Base-by-base conservation (phyloP, 495 filamentous ascomycete genomes). In the Aspergillus coremiiformis region DNA sequence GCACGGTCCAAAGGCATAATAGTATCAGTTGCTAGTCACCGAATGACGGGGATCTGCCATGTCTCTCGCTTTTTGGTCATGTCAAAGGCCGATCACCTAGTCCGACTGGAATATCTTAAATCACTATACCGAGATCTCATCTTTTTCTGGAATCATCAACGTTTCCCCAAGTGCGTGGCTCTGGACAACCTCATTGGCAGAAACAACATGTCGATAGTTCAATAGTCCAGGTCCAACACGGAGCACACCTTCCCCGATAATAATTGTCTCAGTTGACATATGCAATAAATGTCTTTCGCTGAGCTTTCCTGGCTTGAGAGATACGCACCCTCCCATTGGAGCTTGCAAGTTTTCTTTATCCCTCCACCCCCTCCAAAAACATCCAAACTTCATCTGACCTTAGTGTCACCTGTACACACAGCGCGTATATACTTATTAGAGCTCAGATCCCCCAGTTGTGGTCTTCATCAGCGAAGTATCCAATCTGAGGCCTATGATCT, bases 311-410 rank as follows among this genome's bases (percentile, higher is more conserved):
- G 15, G 21, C 37, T 41, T 19, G 17, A 20, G 37, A 30, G n/a
- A n/a, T n/a, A n/a, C n/a, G n/a, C 33, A 15, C n/a, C 19, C 44
- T 47, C 44, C n/a, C 27, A 47, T 47, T 47, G 44, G 44, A 45
- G 42, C 26, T 45, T 15, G 41, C 17, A 11, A 4, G 15, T 47
- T 24, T 21, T 12, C 10, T 47, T 47, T 29, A 29, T 47, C 44
- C 44, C 44, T 47, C 44, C 44, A 47, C 44, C 44, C 29, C 3
- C 37, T 17, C 19, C 7, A 41, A 41, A 41, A 41, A 47, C 4
- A 30, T n/a, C n/a, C n/a, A 21, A 27, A 29, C 15, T 47, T 33
- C 44, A 47, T 33, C 44, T 47, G 44, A 47, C 44, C 44, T 14
- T 19, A n/a, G 23, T 21, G 44, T 47, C 44, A 33, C 23, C n/a